Percentiles rank a stretch among this genome's conserved stretches.
phyloP scores from a whole-genome alignment of 495 filamentous ascomycete species.

The Penicillium canescens region DNA sequence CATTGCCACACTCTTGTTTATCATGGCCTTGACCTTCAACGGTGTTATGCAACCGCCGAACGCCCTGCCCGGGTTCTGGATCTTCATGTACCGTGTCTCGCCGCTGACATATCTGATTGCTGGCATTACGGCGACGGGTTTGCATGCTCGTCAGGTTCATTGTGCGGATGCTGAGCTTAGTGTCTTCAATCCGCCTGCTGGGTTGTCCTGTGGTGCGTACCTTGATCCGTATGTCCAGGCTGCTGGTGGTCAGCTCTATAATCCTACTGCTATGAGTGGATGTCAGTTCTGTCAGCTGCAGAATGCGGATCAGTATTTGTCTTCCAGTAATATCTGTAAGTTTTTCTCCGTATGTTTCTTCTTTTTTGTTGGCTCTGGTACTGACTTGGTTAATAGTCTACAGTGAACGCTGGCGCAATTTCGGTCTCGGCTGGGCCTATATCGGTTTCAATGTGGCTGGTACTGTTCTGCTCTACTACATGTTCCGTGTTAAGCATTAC shows the following conservation, averaged over 20 bases:
- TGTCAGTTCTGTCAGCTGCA: conserved; percentile 49
- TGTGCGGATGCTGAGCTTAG: conserved; percentile 51
- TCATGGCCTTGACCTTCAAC: conserved; percentile 61
- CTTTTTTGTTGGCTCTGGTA: background rate
- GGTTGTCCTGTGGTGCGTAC: conserved; percentile 51
- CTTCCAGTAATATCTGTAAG: conserved; percentile 46
- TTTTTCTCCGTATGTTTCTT: background rate
- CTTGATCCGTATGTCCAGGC: conserved; percentile 32
- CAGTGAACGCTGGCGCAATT: conserved; percentile 54
- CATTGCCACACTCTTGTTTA: conserved; percentile 61
- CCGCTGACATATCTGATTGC: conserved; percentile 60
- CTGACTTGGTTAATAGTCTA: conserved; percentile 26
- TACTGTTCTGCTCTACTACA: conserved; percentile 52
- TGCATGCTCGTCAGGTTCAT: conserved; percentile 41
- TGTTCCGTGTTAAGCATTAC: conserved; percentile 53
- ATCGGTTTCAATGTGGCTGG: conserved; percentile 51
- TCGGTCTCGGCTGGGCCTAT: conserved; percentile 54
- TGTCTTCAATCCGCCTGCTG: conserved; percentile 51
- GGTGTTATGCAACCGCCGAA: conserved; percentile 56
- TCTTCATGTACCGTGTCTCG: conserved; percentile 57
- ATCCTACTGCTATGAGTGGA: conserved; percentile 37
- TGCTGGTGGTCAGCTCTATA: conserved; percentile 44
- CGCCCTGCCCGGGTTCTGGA: conserved; percentile 57
- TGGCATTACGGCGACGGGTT: conserved; percentile 48
- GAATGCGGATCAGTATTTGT: conserved; percentile 51